Evolutionary conservation across 768 basidiomycete genomes (phyloP).

Genomic region (Suillus sp.): DNA sequence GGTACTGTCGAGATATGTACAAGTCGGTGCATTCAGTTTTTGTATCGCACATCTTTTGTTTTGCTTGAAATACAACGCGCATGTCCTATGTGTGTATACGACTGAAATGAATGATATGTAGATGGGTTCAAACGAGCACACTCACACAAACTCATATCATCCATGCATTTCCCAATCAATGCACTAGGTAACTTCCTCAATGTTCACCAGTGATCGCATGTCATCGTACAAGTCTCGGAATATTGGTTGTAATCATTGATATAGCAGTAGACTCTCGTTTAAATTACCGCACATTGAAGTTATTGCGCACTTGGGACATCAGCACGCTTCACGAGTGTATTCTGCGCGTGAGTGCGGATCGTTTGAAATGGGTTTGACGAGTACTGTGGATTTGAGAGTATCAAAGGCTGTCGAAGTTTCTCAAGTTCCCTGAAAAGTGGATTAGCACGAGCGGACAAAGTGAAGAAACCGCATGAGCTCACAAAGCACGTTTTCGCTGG

Average conservation of each 20-base stretch:
- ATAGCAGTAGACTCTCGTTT: background rate
- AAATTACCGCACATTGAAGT: background rate
- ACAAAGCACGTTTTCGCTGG: slow-evolving; percentile 74
- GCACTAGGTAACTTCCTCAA: background rate
- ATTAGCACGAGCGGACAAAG: slow-evolving; percentile 6
- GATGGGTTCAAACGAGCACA: background rate
- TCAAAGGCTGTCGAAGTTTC: slow-evolving; percentile 66
- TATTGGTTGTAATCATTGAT: background rate
- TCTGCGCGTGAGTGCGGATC: slow-evolving; percentile 77
- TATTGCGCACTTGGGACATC: slow-evolving; percentile 10
- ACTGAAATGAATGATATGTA: background rate
- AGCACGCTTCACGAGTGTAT: slow-evolving; percentile 65
- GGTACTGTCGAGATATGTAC: background rate
- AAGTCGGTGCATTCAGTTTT: background rate
- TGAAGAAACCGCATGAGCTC: slow-evolving; percentile 32
- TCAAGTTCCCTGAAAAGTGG: slow-evolving; percentile 56
- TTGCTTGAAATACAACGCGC: background rate
- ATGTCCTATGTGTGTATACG: background rate
- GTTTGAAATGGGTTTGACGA: slow-evolving; percentile 72
- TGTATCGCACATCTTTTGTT: background rate
- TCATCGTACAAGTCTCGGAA: background rate
- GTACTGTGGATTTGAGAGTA: slow-evolving; percentile 67
- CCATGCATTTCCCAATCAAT: background rate
- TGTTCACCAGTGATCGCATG: background rate
- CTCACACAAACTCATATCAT: background rate